Evolutionary conservation across 164 flowering plant genomes (phyloP).

Genomic region (Sextonia rubra): DNA sequence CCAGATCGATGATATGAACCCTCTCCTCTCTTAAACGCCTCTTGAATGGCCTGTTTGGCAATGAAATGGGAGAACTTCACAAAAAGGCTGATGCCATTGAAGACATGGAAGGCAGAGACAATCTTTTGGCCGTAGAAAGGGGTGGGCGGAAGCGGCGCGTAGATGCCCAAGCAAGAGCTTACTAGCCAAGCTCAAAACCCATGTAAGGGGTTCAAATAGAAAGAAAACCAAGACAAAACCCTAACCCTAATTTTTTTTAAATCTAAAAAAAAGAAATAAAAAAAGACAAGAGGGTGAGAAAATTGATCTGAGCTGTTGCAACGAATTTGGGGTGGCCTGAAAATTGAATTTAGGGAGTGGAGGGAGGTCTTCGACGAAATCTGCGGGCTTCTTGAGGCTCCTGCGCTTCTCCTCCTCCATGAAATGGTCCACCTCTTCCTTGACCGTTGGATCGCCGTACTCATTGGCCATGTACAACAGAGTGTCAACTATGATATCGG

Average conservation of each 20-base stretch:
- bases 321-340: slow-evolving; percentile 35
- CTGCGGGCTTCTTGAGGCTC: slow-evolving; percentile 80
- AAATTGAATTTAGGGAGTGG: slow-evolving; percentile 51
- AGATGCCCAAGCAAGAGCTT: slow-evolving; percentile 68
- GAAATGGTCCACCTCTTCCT: slow-evolving; percentile 70
- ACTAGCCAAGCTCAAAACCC: slow-evolving; percentile 52
- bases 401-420: slow-evolving; percentile 91
- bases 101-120: slow-evolving; percentile 86
- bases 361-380: slow-evolving; percentile 81
- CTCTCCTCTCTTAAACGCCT: slow-evolving; percentile 92
- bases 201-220: background rate
- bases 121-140: slow-evolving; percentile 54
- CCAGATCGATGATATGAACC: slow-evolving; percentile 93
- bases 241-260: background rate
- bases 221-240: background rate
- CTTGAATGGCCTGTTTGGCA: slow-evolving; percentile 92
- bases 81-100: slow-evolving; percentile 95
- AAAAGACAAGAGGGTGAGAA: background rate
- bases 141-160: slow-evolving; percentile 44
- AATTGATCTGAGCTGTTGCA: background rate
- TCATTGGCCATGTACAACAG: slow-evolving; percentile 93
- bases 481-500: slow-evolving; percentile 21
- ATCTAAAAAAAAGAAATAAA: no score
- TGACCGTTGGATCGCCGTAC: slow-evolving; percentile 62
- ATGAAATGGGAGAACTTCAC: slow-evolving; percentile 98